These are phyloP conservation scores for Aspergillus ochraceus DNA, from an alignment of 2,329 filamentous ascomycete genomes.

Conservation along the genomic window DNA sequence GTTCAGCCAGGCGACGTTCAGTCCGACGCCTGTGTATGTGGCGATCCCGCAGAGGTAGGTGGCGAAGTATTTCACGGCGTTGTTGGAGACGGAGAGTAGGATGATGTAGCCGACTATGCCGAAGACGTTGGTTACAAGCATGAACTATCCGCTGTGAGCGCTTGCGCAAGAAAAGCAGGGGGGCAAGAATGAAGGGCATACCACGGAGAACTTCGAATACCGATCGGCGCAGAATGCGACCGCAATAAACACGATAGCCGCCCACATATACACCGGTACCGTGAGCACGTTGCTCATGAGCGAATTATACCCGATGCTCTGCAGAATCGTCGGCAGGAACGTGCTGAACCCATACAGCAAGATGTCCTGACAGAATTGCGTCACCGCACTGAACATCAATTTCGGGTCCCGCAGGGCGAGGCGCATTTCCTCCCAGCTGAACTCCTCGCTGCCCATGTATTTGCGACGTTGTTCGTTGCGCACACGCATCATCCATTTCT, in stretches of 20 bases:
- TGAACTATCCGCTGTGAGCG: slow-evolving; percentile 26
- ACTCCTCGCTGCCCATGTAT: slow-evolving; percentile 54
- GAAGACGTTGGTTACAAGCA: slow-evolving; percentile 42
- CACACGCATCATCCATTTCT: slow-evolving; percentile 53
- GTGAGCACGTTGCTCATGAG: slow-evolving; percentile 56
- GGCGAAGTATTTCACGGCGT: slow-evolving; percentile 53
- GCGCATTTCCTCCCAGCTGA: slow-evolving; percentile 52
- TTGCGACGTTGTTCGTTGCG: slow-evolving; percentile 46
- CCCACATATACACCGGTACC: slow-evolving; percentile 58
- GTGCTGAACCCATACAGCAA: slow-evolving; percentile 59
- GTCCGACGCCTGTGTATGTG: slow-evolving; percentile 50
- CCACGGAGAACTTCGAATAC: slow-evolving; percentile 30
- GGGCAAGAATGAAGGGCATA: slow-evolving; percentile 9
- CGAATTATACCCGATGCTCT: slow-evolving; percentile 53
- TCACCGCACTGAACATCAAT: slow-evolving; percentile 50
- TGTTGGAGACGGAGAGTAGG: slow-evolving; percentile 49
- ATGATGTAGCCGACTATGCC: slow-evolving; percentile 53
- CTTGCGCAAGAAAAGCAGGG: neutral
- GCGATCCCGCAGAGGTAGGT: slow-evolving; percentile 51
- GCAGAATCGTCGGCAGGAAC: slow-evolving; percentile 58
- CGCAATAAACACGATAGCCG: slow-evolving; percentile 47
- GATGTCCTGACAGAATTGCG: slow-evolving; percentile 56
- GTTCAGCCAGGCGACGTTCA: slow-evolving; percentile 50
- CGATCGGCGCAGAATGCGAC: slow-evolving; percentile 51
- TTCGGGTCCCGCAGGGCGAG: slow-evolving; percentile 53